Conservation (phyloP, 2,329 filamentous ascomycete species). For the Fusarium sp. region DNA sequence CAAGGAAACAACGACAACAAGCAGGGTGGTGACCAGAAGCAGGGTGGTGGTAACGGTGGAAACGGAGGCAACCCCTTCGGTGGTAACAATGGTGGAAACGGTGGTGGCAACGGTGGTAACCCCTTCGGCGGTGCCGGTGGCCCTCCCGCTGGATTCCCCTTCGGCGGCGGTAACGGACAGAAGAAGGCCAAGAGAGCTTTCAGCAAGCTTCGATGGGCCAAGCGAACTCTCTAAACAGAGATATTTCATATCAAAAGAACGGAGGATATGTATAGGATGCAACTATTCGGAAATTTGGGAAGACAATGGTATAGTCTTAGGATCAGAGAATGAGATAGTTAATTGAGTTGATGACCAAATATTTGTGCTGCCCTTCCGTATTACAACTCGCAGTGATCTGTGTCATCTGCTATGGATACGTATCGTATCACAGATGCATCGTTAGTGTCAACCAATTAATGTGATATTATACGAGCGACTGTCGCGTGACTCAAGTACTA, state of each 20-base stretch:
- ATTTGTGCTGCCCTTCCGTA: background rate
- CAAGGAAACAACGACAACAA: background rate
- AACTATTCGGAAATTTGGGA: background rate
- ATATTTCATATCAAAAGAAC: background rate
- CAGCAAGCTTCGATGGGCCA: constrained; percentile 29
- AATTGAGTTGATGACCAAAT: constrained; percentile 15
- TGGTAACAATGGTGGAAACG: background rate
- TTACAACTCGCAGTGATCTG: too few species aligned
- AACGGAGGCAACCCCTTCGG: background rate
- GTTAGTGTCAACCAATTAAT: too few species aligned
- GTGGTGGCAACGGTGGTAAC: constrained; percentile 3
- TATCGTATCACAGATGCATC: too few species aligned
- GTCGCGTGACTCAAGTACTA: too few species aligned
- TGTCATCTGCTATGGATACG: too few species aligned
- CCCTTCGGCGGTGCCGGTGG: constrained; percentile 2
- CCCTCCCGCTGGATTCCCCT: constrained; percentile 1
- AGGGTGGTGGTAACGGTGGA: background rate
- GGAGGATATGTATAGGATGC: background rate
- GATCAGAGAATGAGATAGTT: constrained; percentile 6
- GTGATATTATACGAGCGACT: too few species aligned
- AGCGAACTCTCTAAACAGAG: background rate
- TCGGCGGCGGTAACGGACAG: constrained; percentile 25
- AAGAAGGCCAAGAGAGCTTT: constrained; percentile 24
- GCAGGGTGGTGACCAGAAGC: background rate
- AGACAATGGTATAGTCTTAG: background rate